A percentile compares a stretch with the other conserved stretches of the same genome.
phyloP scores from a whole-genome alignment of 2,329 filamentous ascomycete species.

The Coniochaeta pulveracea region DNA sequence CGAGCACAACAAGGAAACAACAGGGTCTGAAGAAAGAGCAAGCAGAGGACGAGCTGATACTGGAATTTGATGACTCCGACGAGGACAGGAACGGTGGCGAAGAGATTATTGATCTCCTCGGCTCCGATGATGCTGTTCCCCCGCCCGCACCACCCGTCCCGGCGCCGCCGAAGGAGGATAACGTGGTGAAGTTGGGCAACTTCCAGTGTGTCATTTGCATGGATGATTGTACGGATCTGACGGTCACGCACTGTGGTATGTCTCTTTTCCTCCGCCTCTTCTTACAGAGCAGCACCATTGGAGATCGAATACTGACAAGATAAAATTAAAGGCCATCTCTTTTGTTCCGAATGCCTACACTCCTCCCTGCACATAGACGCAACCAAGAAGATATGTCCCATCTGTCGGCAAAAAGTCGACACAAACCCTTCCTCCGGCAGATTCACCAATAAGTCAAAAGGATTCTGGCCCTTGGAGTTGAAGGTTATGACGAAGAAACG shows the following conservation, averaged over 20 bases:
- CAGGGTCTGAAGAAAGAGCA: slow-evolving; percentile 6
- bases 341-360: slow-evolving; percentile 52
- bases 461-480: slow-evolving; percentile 47
- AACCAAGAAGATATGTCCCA: slow-evolving; percentile 48
- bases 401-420: slow-evolving; percentile 50
- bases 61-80: slow-evolving; percentile 8
- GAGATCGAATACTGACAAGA: too few relatives aligned
- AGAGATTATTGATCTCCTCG: slow-evolving; percentile 28
- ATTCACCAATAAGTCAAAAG: slow-evolving; percentile 26
- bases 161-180: slow-evolving; percentile 24
- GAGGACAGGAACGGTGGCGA: slow-evolving; percentile 10
- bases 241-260: slow-evolving; percentile 57
- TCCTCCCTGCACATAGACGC: slow-evolving; percentile 45
- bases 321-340: slow-evolving; percentile 54
- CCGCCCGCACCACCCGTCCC: background rate
- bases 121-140: slow-evolving; percentile 30
- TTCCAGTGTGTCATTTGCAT: slow-evolving; percentile 60
- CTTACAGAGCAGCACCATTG: too few relatives aligned
- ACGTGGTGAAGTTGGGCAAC: slow-evolving; percentile 33
- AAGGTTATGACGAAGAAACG: slow-evolving; percentile 48
- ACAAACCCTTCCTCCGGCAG: slow-evolving; percentile 20
- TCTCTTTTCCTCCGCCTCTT: slow-evolving; percentile 6
- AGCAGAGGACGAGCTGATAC: slow-evolving; percentile 13
- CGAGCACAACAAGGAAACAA: slow-evolving; percentile 9
- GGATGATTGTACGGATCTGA: slow-evolving; percentile 46